phyloP scores from a whole-genome alignment of 164 flowering plant genomes.

The Warburgia ugandensis region DNA sequence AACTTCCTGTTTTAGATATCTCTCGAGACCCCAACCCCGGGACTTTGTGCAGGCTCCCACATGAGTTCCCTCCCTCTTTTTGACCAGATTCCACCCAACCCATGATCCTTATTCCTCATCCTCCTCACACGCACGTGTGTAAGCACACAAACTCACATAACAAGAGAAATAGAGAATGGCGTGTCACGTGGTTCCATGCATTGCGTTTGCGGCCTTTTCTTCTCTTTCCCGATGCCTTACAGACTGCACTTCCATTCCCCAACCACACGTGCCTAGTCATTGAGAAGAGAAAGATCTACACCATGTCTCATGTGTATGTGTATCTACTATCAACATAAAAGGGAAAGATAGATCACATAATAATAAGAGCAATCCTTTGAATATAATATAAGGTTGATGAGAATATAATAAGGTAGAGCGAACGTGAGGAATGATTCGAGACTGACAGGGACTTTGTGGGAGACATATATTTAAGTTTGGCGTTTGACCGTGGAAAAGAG shows the following conservation, averaged over 20 bases:
- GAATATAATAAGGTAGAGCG: slow-evolving; percentile 2
- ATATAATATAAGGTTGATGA: background rate
- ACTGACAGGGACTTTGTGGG: background rate
- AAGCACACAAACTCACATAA: too few relatives aligned
- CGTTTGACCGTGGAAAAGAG: slow-evolving; percentile 6
- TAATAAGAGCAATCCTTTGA: background rate
- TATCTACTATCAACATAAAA: too few relatives aligned
- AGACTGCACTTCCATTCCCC: background rate
- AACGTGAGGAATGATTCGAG: slow-evolving; percentile 12
- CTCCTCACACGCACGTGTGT: background rate
- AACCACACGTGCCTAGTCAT: background rate
- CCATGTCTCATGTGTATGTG: background rate
- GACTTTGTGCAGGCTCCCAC: background rate
- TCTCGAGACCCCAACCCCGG: background rate
- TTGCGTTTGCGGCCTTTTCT: slow-evolving; percentile 4
- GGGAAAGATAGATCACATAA: too few relatives aligned
- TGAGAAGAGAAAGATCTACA: background rate
- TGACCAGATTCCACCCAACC: background rate
- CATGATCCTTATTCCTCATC: background rate
- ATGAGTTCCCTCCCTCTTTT: background rate
- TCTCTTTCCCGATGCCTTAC: background rate
- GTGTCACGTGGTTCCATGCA: background rate
- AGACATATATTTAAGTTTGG: background rate
- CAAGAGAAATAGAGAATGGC: too few relatives aligned
- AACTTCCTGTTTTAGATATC: background rate